Conservation (phyloP, 2,329 filamentous ascomycete genomes). For the Ilyonectria destructans region DNA sequence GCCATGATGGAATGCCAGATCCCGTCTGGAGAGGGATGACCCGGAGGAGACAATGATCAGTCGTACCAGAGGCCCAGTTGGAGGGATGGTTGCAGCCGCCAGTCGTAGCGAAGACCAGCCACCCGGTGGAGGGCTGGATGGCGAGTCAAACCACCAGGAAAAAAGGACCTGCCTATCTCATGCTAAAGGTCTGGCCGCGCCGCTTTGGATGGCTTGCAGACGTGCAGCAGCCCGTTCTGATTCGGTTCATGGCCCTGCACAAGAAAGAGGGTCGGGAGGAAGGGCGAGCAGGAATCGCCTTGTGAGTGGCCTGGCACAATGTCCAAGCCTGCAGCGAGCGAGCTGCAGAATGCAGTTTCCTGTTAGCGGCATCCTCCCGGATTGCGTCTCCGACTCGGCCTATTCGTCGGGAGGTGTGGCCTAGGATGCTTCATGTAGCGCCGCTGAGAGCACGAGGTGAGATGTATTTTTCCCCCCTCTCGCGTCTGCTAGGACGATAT, state of each 20-base stretch:
- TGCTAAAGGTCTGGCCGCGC: slow-evolving; percentile 33
- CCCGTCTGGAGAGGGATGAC: not conserved
- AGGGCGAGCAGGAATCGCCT: slow-evolving; percentile 37
- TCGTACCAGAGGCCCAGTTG: not conserved
- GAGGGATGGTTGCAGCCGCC: not conserved
- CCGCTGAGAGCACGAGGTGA: slow-evolving; percentile 26
- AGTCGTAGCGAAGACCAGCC: slow-evolving; percentile 15
- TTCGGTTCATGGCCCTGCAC: slow-evolving; percentile 44
- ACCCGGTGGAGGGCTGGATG: slow-evolving; percentile 16
- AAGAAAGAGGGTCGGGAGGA: slow-evolving; percentile 37
- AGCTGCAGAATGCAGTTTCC: slow-evolving; percentile 38
- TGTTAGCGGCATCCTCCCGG: slow-evolving; percentile 40
- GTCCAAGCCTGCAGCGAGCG: slow-evolving; percentile 37
- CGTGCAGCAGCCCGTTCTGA: slow-evolving; percentile 43
- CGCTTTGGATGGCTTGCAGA: slow-evolving; percentile 43
- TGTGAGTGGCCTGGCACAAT: slow-evolving; percentile 43
- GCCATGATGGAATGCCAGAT: slow-evolving; percentile 22
- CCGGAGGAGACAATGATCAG: not conserved
- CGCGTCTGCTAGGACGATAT: not conserved
- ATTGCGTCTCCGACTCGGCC: slow-evolving; percentile 34
- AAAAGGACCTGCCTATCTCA: slow-evolving; percentile 40
- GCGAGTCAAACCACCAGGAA: slow-evolving; percentile 20
- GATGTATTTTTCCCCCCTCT: slow-evolving; percentile 6
- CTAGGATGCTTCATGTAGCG: slow-evolving; percentile 36
- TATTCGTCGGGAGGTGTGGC: slow-evolving; percentile 41